These are phyloP conservation scores for Wickerhamiella slavikovae DNA, from an alignment of 805 yeast genomes.

Conservation along the genomic window DNA sequence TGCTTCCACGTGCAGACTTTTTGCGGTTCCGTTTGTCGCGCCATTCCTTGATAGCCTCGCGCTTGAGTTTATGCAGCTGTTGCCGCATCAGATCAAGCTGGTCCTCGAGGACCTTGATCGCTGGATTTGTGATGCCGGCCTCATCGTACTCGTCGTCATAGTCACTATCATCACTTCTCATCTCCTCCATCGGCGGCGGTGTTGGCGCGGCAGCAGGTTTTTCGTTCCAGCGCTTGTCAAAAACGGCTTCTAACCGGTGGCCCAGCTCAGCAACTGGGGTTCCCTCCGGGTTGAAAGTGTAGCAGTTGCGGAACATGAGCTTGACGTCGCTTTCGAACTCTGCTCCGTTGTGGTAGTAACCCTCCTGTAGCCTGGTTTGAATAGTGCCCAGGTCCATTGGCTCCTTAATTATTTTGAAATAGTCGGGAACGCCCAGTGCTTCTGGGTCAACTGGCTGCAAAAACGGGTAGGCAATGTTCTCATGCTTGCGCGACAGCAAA, in stretches of 20 bases:
- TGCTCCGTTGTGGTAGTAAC: conserved; percentile 74
- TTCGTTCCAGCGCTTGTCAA: conserved; percentile 75
- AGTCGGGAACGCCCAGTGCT: conserved; percentile 80
- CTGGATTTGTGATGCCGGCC: conserved; percentile 58
- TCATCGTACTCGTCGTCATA: conserved; percentile 25
- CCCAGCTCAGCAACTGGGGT: conserved; percentile 94
- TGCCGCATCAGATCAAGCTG: conserved; percentile 71
- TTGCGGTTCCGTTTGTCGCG: conserved; percentile 6
- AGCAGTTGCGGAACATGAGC: conserved; percentile 74
- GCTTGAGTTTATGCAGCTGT: conserved; percentile 63
- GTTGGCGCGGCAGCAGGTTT: conserved; percentile 53
- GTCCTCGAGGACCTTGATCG: conserved; percentile 71
- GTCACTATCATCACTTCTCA: conserved; percentile 26
- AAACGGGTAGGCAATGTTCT: conserved; percentile 73
- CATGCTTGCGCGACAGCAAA: conserved; percentile 62
- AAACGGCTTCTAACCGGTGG: conserved; percentile 67
- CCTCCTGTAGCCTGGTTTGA: conserved; percentile 58
- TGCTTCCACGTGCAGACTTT: conserved; percentile 1
- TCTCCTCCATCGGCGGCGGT: conserved; percentile 25
- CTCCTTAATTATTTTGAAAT: conserved; percentile 62
- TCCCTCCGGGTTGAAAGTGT: conserved; percentile 88
- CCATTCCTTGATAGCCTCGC: conserved; percentile 12
- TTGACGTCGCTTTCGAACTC: conserved; percentile 71
- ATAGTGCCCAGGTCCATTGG: conserved; percentile 94
- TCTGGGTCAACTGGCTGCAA: conserved; percentile 89